phyloP scores from a whole-genome alignment of 257 asterid species.

The Lycium barbarum region DNA sequence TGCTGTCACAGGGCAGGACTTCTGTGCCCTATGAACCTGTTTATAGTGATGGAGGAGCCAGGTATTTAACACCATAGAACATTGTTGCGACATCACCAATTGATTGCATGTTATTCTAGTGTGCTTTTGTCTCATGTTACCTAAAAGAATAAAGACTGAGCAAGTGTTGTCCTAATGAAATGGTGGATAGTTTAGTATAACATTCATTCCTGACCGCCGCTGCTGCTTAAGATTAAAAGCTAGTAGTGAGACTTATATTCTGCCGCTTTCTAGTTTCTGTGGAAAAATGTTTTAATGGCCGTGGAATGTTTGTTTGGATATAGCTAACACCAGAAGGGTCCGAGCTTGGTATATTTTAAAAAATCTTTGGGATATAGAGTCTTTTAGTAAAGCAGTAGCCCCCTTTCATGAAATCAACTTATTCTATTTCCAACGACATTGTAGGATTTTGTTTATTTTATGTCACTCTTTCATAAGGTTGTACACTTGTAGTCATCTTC shows the following conservation, averaged over 20 bases:
- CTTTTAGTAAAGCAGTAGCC: background rate
- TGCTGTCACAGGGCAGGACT: constrained; percentile 75
- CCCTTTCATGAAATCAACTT: background rate
- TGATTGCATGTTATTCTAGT: background rate
- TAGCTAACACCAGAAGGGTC: background rate
- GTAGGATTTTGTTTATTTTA: background rate
- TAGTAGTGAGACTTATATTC: too few species aligned
- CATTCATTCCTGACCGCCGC: too few species aligned
- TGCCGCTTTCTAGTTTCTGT: too few species aligned
- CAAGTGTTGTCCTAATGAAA: too few species aligned
- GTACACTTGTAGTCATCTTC: background rate
- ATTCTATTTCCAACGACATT: background rate
- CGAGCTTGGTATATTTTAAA: background rate
- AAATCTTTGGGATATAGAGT: background rate
- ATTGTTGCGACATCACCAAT: background rate
- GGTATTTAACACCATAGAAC: constrained; percentile 47
- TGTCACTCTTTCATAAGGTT: background rate
- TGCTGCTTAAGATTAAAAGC: too few species aligned
- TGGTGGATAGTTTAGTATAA: too few species aligned
- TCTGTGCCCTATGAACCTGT: constrained; percentile 88
- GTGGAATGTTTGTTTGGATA: background rate
- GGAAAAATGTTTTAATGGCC: background rate
- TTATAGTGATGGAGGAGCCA: constrained; percentile 88
- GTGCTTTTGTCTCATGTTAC: background rate
- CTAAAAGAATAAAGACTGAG: too few species aligned